A percentile compares a stretch with the other conserved stretches of the same genome.
These are phyloP conservation scores for Didymosphaeria variabile DNA, from an alignment of 2,329 filamentous ascomycete species.

Conservation along the genomic window DNA sequence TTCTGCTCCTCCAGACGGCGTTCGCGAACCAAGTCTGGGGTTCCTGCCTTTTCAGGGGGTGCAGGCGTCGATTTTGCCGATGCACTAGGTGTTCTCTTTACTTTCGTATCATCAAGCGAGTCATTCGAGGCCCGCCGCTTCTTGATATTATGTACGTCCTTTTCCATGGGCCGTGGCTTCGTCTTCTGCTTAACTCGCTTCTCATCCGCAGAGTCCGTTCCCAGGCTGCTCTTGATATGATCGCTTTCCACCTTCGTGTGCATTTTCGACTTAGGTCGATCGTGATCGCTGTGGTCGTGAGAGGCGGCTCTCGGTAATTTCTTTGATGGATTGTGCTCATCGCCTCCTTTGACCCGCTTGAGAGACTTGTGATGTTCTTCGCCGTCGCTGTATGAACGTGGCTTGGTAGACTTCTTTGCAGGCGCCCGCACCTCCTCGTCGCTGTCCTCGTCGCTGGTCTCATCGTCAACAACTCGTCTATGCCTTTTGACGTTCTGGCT, in stretches of 20 bases:
- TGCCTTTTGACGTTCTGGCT: slow-evolving; percentile 44
- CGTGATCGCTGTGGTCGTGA: slow-evolving; percentile 41
- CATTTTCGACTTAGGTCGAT: slow-evolving; percentile 39
- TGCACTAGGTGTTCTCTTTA: slow-evolving; percentile 44
- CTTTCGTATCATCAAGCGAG: slow-evolving; percentile 39
- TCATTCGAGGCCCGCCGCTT: slow-evolving; percentile 44
- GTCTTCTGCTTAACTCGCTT: slow-evolving; percentile 44
- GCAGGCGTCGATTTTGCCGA: slow-evolving; percentile 49
- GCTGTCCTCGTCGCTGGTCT: slow-evolving; percentile 47
- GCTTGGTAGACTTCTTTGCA: slow-evolving; percentile 40
- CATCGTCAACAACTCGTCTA: slow-evolving; percentile 45
- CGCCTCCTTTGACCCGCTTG: slow-evolving; percentile 44
- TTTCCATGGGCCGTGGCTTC: slow-evolving; percentile 41
- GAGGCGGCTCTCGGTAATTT: slow-evolving; percentile 33
- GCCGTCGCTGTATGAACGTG: slow-evolving; percentile 46
- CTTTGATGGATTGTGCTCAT: slow-evolving; percentile 42
- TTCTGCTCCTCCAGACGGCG: slow-evolving; percentile 46
- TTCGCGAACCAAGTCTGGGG: slow-evolving; percentile 45
- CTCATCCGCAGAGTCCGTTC: slow-evolving; percentile 48
- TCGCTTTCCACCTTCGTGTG: slow-evolving; percentile 38
- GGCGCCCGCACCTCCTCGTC: slow-evolving; percentile 50
- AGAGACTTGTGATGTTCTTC: slow-evolving; percentile 43
- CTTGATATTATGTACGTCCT: slow-evolving; percentile 39
- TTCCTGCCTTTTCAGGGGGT: slow-evolving; percentile 45
- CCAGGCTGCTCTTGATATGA: slow-evolving; percentile 42